Conservation (phyloP, 495 filamentous ascomycete species). For the Hypoxylon intermedium region DNA sequence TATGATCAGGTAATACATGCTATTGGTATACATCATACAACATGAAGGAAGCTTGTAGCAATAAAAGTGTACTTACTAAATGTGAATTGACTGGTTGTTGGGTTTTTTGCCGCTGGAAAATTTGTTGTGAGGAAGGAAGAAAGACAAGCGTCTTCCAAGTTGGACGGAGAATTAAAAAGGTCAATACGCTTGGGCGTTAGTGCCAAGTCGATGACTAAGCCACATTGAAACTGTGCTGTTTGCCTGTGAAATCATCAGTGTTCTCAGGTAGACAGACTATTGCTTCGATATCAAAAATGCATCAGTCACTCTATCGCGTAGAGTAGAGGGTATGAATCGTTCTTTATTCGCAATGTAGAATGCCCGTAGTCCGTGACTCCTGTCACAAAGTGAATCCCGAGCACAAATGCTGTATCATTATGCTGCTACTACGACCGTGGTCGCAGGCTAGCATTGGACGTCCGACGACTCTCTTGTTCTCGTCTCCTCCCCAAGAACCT, state of each 20-base stretch:
- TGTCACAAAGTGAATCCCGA: constrained; percentile 37
- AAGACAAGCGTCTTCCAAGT: neutral
- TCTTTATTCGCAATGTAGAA: constrained; percentile 38
- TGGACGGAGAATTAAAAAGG: neutral
- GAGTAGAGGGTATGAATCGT: constrained; percentile 33
- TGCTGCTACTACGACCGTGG: constrained; percentile 15
- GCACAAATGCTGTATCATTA: constrained; percentile 27
- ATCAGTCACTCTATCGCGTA: constrained; percentile 4
- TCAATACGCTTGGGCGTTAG: constrained; percentile 5
- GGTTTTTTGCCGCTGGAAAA: constrained; percentile 4
- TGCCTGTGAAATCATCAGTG: constrained; percentile 13
- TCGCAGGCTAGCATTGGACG: constrained; percentile 22
- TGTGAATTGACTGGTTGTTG: neutral
- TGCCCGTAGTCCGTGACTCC: constrained; percentile 38
- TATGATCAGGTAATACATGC: constrained; percentile 75
- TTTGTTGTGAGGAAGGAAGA: neutral
- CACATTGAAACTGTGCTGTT: too few relatives aligned
- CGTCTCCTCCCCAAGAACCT: constrained; percentile 15
- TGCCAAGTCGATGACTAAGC: constrained; percentile 26
- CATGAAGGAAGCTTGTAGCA: neutral
- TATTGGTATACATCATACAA: constrained; percentile 59
- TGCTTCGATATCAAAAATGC: neutral
- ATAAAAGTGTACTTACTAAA: constrained; percentile 25
- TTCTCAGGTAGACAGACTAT: too few relatives aligned
- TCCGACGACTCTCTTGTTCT: constrained; percentile 18